phyloP scores from a whole-genome alignment of 2,329 filamentous ascomycete genomes.

The Aphanoascus verrucosus region DNA sequence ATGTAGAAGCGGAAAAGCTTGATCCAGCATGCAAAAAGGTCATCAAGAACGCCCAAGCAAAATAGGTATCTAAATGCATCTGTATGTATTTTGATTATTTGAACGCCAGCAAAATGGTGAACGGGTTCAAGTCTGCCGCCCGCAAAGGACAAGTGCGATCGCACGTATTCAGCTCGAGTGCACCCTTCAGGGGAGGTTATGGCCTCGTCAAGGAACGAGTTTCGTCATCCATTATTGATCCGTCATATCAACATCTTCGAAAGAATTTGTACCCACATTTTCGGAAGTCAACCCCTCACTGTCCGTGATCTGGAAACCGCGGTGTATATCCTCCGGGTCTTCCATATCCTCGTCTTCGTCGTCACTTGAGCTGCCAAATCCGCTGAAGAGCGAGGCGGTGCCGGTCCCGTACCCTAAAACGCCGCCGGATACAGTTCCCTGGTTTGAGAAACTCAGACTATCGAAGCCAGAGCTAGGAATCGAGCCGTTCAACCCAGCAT shows the following conservation, averaged over 20 bases:
- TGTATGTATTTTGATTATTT: background rate
- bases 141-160: background rate
- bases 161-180: conserved; percentile 16
- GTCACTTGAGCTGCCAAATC: conserved; percentile 89
- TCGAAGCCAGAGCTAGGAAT: conserved; percentile 36
- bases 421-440: conserved; percentile 56
- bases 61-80: conserved; percentile 3
- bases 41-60: conserved; percentile 2
- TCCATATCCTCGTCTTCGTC: conserved; percentile 95
- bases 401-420: conserved; percentile 63
- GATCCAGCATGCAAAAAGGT: conserved; percentile 6
- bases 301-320: conserved; percentile 26
- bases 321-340: conserved; percentile 46
- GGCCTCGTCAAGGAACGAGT: background rate
- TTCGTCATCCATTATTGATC: conserved; percentile 39
- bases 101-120: conserved; percentile 8
- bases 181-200: background rate
- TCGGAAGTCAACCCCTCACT: conserved; percentile 44
- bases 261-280: conserved; percentile 56
- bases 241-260: conserved; percentile 52
- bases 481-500: conserved; percentile 67
- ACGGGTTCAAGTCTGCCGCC: conserved; percentile 1
- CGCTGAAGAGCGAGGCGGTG: conserved; percentile 58
- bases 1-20: conserved; percentile 1
- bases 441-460: conserved; percentile 56